These are phyloP conservation scores for Termitomyces sp. DNA, from an alignment of 768 basidiomycete genomes.

Conservation along the genomic window DNA sequence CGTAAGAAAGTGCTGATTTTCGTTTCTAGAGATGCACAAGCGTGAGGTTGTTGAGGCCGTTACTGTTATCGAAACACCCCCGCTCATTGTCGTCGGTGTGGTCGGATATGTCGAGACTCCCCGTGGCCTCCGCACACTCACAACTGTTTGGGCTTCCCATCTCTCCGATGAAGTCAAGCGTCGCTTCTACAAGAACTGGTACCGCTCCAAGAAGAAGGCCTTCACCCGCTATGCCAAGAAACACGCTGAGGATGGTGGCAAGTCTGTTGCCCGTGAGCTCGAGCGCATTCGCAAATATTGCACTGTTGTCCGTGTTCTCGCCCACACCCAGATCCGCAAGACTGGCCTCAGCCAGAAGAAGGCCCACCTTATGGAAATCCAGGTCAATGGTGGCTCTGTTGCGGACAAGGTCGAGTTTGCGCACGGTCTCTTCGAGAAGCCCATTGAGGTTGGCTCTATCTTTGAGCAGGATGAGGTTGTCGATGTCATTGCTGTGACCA, in stretches of 20 bases:
- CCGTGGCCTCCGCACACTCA: slow-evolving; percentile 96
- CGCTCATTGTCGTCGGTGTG: slow-evolving; percentile 93
- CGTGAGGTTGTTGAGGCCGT: slow-evolving; percentile 99
- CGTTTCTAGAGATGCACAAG: slow-evolving; percentile 93
- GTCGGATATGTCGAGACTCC: slow-evolving; percentile 99
- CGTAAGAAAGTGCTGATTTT: background rate
- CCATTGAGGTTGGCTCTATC: slow-evolving; percentile 74
- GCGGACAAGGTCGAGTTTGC: slow-evolving; percentile 98
- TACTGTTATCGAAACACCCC: slow-evolving; percentile 93
- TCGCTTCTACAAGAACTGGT: slow-evolving; percentile 99
- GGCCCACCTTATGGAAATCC: slow-evolving; percentile 99
- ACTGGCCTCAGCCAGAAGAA: slow-evolving; percentile 98
- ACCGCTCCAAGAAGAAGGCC: slow-evolving; percentile 99
- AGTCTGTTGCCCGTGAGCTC: slow-evolving; percentile 89
- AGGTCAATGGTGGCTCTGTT: slow-evolving; percentile 94
- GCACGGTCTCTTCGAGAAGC: slow-evolving; percentile 93
- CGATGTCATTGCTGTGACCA: slow-evolving; percentile 97
- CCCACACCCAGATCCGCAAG: slow-evolving; percentile 98
- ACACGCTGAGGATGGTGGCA: slow-evolving; percentile 91
- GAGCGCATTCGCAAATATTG: slow-evolving; percentile 99
- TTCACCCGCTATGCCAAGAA: slow-evolving; percentile 99
- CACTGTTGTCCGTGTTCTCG: slow-evolving; percentile 98
- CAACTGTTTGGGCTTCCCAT: slow-evolving; percentile 98
- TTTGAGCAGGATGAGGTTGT: slow-evolving; percentile 98
- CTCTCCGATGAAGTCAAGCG: slow-evolving; percentile 97